Percentiles rank a stretch among this genome's conserved stretches.
Conservation (phyloP, 192 early-diverging fungal species). For the Linnemannia schmuckeri region DNA sequence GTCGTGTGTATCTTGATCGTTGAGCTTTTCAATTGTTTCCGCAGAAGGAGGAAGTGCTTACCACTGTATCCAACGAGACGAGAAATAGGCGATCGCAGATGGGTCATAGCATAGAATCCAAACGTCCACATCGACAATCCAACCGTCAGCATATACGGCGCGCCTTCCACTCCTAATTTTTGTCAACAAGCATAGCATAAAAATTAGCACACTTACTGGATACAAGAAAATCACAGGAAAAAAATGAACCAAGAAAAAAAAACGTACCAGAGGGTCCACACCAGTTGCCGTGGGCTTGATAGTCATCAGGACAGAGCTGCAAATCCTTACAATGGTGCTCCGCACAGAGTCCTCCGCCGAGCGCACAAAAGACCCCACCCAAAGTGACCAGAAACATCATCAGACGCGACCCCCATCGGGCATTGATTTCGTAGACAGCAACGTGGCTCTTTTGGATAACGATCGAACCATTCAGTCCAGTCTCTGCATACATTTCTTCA, state of each 20-base stretch:
- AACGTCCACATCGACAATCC: slow-evolving; percentile 43
- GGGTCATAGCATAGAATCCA: slow-evolving; percentile 31
- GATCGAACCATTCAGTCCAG: background rate
- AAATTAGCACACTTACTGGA: background rate
- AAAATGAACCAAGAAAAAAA: background rate
- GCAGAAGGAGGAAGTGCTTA: slow-evolving; percentile 2
- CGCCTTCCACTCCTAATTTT: slow-evolving; percentile 37
- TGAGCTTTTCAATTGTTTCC: no score
- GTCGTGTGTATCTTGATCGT: no score
- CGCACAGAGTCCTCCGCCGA: slow-evolving; percentile 31
- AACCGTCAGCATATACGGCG: slow-evolving; percentile 44
- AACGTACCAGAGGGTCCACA: slow-evolving; percentile 46
- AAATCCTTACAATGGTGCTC: slow-evolving; percentile 39
- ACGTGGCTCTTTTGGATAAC: slow-evolving; percentile 47
- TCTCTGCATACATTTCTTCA: background rate
- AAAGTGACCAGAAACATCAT: slow-evolving; percentile 36
- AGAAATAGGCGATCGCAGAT: slow-evolving; percentile 32
- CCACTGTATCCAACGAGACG: slow-evolving; percentile 51
- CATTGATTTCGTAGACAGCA: slow-evolving; percentile 48
- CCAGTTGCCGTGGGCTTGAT: slow-evolving; percentile 40
- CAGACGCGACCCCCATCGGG: slow-evolving; percentile 43
- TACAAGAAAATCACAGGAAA: background rate
- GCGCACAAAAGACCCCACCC: slow-evolving; percentile 24
- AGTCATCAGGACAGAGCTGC: slow-evolving; percentile 25
- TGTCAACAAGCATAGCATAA: background rate